Percentiles rank a stretch among this genome's conserved stretches.
These are phyloP conservation scores for Pyrenochaeta sp. DNA, from an alignment of 2,329 filamentous ascomycete species.

Conservation along the genomic window DNA sequence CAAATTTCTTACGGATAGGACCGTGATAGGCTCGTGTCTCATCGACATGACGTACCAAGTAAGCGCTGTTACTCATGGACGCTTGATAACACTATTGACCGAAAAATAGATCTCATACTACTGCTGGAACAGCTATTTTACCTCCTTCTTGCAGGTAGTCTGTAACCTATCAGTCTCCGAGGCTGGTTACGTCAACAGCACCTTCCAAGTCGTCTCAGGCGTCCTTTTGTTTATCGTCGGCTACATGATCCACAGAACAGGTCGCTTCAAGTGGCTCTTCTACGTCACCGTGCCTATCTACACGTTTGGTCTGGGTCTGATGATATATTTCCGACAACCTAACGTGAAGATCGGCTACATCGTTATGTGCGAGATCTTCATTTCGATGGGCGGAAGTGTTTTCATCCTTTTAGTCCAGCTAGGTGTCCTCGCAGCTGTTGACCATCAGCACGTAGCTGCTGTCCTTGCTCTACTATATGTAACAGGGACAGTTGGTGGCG, in stretches of 20 bases:
- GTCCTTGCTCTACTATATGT: slow-evolving; percentile 59
- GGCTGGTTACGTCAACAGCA: slow-evolving; percentile 66
- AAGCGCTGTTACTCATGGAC: neutral
- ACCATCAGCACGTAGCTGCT: slow-evolving; percentile 57
- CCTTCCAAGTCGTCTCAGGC: slow-evolving; percentile 66
- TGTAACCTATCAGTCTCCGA: slow-evolving; percentile 64
- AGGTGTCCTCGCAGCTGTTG: slow-evolving; percentile 40
- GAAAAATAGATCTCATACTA: slow-evolving; percentile 55
- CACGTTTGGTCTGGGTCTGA: slow-evolving; percentile 51
- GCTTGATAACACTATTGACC: no score
- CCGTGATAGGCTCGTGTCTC: slow-evolving; percentile 66
- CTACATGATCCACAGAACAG: slow-evolving; percentile 60
- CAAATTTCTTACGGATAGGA: slow-evolving; percentile 65
- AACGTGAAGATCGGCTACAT: slow-evolving; percentile 36
- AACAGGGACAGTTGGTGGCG: slow-evolving; percentile 64
- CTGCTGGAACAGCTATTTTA: slow-evolving; percentile 64
- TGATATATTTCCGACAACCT: slow-evolving; percentile 40
- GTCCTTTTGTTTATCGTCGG: slow-evolving; percentile 57
- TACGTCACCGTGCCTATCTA: slow-evolving; percentile 67
- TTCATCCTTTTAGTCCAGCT: slow-evolving; percentile 35
- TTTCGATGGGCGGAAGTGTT: slow-evolving; percentile 31
- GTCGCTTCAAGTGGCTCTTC: slow-evolving; percentile 65
- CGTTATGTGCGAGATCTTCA: slow-evolving; percentile 42
- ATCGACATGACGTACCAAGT: slow-evolving; percentile 63
- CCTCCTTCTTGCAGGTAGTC: slow-evolving; percentile 65